Evolutionary conservation across 2,329 filamentous ascomycete genomes (phyloP).

Genomic region (Xylaria sp.): DNA sequence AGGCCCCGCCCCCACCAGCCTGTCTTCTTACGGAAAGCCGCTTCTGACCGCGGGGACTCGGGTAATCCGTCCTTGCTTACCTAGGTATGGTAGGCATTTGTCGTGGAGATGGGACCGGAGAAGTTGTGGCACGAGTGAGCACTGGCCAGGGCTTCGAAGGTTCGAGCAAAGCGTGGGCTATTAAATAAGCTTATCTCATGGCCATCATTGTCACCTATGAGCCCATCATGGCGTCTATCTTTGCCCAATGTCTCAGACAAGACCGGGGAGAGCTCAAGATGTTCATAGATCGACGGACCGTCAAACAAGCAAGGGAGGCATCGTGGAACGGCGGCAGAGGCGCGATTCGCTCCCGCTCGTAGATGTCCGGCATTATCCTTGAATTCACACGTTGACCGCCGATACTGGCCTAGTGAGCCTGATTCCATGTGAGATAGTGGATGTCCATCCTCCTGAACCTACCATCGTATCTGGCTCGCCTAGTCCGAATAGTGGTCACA

Average conservation of each 20-base stretch:
- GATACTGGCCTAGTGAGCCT: conserved; percentile 34
- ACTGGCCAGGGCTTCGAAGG: conserved; percentile 24
- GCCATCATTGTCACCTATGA: neutral
- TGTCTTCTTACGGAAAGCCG: conserved; percentile 17
- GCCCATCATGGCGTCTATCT: neutral
- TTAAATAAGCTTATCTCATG: conserved; percentile 19
- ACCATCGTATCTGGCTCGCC: conserved; percentile 19
- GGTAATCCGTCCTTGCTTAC: conserved; percentile 12
- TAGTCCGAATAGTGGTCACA: conserved; percentile 15
- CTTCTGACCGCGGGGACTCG: conserved; percentile 25
- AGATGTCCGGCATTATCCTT: conserved; percentile 34
- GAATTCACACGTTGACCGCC: conserved; percentile 40
- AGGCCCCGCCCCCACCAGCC: conserved; percentile 27
- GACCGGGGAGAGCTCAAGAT: conserved; percentile 7
- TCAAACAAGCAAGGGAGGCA: conserved; percentile 9
- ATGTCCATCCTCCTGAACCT: conserved; percentile 26
- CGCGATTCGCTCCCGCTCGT: conserved; percentile 29
- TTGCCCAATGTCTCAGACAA: conserved; percentile 11
- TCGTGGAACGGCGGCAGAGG: conserved; percentile 27
- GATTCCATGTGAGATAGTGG: conserved; percentile 29
- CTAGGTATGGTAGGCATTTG: neutral
- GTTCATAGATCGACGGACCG: conserved; percentile 11
- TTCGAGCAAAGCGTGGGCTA: conserved; percentile 25
- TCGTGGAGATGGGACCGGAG: conserved; percentile 32
- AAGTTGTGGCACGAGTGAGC: conserved; percentile 33